Evolutionary conservation across 352 stramenopile species (phyloP).

Genomic region (Pythium monospermum): DNA sequence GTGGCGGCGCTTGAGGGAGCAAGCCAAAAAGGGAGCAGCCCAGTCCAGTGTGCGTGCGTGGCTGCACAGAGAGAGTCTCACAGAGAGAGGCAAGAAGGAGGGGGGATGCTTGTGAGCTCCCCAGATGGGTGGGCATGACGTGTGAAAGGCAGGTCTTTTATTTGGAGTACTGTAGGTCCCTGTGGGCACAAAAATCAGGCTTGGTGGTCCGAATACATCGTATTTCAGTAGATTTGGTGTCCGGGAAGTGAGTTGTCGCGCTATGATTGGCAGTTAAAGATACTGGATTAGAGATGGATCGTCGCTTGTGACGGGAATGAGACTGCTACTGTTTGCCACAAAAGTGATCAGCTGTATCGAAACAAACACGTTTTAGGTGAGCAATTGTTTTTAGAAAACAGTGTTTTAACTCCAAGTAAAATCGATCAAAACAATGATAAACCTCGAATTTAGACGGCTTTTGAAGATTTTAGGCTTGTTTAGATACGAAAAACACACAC

Average conservation of each 20-base stretch:
- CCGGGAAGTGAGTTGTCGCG: background rate
- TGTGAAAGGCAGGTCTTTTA: conserved; percentile 12
- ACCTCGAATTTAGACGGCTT: background rate
- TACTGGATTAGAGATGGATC: conserved; percentile 1
- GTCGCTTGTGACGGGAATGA: too few species aligned
- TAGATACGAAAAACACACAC: too few species aligned
- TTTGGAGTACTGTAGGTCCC: conserved; percentile 6
- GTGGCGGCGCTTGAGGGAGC: conserved; percentile 10
- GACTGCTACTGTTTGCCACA: background rate
- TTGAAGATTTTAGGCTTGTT: too few species aligned
- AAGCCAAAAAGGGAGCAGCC: conserved; percentile 10
- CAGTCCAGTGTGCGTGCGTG: too few species aligned
- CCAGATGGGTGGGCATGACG: conserved; percentile 20
- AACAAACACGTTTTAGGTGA: too few species aligned
- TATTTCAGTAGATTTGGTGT: background rate
- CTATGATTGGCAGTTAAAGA: background rate
- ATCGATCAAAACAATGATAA: background rate
- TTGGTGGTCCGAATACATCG: background rate
- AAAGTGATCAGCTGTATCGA: too few species aligned
- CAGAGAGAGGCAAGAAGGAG: conserved; percentile 2
- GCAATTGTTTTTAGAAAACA: too few species aligned
- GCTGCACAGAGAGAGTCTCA: background rate
- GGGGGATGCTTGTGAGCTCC: conserved; percentile 7
- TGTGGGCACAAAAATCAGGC: conserved; percentile 3
- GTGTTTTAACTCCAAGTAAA: background rate